phyloP scores from a whole-genome alignment of 139 green algal species.

The Chlorella sorokiniana region DNA sequence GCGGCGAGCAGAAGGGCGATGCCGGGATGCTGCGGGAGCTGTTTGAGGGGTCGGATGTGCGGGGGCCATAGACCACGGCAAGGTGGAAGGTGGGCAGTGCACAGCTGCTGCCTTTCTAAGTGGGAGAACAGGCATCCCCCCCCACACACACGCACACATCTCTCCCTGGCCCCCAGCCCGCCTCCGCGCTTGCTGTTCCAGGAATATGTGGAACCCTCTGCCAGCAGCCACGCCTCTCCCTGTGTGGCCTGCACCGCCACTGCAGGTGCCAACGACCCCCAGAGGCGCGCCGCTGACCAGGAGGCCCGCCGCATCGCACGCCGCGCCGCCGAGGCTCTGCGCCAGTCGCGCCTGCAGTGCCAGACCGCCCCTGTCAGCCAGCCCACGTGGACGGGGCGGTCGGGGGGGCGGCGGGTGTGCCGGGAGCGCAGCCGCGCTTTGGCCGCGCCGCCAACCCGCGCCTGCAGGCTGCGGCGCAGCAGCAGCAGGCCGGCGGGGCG shows the following conservation, averaged over 20 bases:
- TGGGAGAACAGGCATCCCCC: neutral
- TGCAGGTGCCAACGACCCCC: slow-evolving; percentile 63
- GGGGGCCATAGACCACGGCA: slow-evolving; percentile 83
- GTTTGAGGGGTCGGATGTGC: slow-evolving; percentile 79
- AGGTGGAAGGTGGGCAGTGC: slow-evolving; percentile 77
- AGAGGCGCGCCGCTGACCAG: slow-evolving; percentile 53
- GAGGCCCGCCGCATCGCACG: slow-evolving; percentile 65
- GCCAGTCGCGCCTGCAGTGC: slow-evolving; percentile 43
- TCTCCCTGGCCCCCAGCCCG: no score
- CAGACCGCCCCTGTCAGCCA: slow-evolving; percentile 57
- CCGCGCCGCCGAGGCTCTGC: slow-evolving; percentile 74
- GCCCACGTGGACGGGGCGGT: slow-evolving; percentile 90
- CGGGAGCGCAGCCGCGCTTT: slow-evolving; percentile 32
- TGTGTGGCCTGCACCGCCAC: neutral
- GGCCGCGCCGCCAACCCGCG: slow-evolving; percentile 41
- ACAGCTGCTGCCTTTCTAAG: neutral
- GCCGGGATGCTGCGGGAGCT: slow-evolving; percentile 80
- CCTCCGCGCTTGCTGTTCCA: neutral
- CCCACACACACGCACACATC: neutral
- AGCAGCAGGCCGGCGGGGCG: neutral
- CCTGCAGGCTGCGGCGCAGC: neutral
- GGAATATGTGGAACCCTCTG: no score
- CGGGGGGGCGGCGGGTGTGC: slow-evolving; percentile 52
- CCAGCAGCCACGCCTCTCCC: neutral
- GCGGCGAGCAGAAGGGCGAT: slow-evolving; percentile 49